phyloP scores from a whole-genome alignment of 2,329 filamentous ascomycete genomes.

The Colletotrichum noveboracense region DNA sequence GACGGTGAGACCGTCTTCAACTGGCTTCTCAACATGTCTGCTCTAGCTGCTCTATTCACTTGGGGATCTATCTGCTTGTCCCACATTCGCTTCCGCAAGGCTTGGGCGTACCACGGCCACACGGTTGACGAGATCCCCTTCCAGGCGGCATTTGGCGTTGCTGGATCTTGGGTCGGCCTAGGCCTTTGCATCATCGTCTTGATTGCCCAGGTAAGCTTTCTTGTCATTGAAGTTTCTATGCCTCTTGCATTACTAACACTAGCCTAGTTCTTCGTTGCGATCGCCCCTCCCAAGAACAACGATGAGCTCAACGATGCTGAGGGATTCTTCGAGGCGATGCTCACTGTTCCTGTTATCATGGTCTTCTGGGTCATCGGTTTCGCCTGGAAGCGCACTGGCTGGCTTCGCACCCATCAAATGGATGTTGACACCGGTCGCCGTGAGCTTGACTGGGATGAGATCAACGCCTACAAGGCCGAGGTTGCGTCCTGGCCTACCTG shows the following conservation, averaged over 20 bases:
- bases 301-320: constrained; percentile 1
- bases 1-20: constrained; percentile 59
- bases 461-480: constrained; percentile 15
- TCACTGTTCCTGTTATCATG: constrained; percentile 19
- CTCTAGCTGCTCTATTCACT: constrained; percentile 68
- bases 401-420: constrained; percentile 23
- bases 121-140: constrained; percentile 72
- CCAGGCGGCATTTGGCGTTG: constrained; percentile 63
- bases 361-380: constrained; percentile 21
- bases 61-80: constrained; percentile 73
- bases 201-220: constrained; percentile 49
- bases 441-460: constrained; percentile 23
- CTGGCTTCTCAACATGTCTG: constrained; percentile 71
- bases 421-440: constrained; percentile 24
- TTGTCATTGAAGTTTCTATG: background rate
- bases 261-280: constrained; percentile 47
- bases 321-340: constrained; percentile 22
- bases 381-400: constrained; percentile 22
- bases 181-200: constrained; percentile 61
- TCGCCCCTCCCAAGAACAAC: constrained; percentile 33
- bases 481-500: constrained; percentile 14
- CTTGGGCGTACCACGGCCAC: constrained; percentile 68
- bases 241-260: background rate
- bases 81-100: constrained; percentile 72
- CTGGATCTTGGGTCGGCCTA: constrained; percentile 70